A percentile compares a stretch with the other conserved stretches of the same genome.
Evolutionary conservation across 2,329 filamentous ascomycete species (phyloP).

Genomic region (Fusarium sp.): DNA sequence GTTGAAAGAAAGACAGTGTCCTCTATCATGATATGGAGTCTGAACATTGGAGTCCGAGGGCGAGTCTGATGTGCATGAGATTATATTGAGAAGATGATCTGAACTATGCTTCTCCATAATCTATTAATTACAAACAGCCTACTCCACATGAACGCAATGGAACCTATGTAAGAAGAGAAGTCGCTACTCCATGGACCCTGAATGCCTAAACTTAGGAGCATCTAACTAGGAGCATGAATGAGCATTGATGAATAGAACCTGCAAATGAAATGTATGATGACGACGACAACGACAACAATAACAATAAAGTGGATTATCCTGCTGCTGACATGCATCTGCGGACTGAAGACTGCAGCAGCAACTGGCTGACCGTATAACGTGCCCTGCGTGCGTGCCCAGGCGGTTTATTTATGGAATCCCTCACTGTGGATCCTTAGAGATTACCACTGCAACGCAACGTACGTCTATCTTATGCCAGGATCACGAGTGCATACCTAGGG

Average conservation of each 20-base stretch:
- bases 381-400: background rate
- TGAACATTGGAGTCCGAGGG: too few species aligned
- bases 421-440: constrained; percentile 34
- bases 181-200: too few species aligned
- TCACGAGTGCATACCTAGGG: constrained; percentile 15
- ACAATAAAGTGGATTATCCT: constrained; percentile 13
- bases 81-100: too few species aligned
- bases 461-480: constrained; percentile 24
- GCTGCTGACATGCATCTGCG: constrained; percentile 21
- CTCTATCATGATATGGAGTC: too few species aligned
- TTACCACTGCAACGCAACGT: constrained; percentile 26
- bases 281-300: constrained; percentile 31
- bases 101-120: too few species aligned
- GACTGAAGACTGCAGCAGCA: background rate
- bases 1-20: too few species aligned
- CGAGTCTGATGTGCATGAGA: too few species aligned
- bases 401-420: constrained; percentile 41
- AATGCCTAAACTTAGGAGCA: background rate
- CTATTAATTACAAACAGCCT: too few species aligned
- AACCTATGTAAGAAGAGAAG: too few species aligned
- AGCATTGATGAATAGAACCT: background rate
- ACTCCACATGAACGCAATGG: too few species aligned
- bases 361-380: background rate
- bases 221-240: background rate
- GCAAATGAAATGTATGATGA: constrained; percentile 8